Evolutionary conservation across 148 eudicot species (phyloP).

Genomic region (Euryodendron excelsum): DNA sequence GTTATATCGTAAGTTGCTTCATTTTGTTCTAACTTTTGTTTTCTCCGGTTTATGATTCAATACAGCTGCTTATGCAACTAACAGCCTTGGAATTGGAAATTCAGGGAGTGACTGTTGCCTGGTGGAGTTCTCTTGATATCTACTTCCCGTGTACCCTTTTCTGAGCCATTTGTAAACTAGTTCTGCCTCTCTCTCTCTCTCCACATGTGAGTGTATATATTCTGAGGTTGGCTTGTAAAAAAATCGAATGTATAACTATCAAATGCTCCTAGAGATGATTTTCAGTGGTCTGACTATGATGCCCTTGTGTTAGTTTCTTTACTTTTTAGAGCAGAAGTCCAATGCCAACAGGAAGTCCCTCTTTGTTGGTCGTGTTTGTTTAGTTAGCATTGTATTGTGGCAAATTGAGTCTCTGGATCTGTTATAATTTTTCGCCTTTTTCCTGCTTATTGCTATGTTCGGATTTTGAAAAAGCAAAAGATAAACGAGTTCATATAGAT

Average conservation of each 20-base stretch:
- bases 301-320: neutral
- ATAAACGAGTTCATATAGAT: too few species aligned
- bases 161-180: slow-evolving; percentile 9
- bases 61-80: slow-evolving; percentile 11
- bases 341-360: too few species aligned
- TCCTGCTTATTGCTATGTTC: too few species aligned
- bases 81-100: slow-evolving; percentile 9
- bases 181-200: neutral
- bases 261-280: slow-evolving; percentile 8
- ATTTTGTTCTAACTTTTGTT: slow-evolving; percentile 14
- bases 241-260: neutral
- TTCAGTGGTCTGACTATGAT: neutral
- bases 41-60: slow-evolving; percentile 13
- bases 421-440: too few species aligned
- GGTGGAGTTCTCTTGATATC: slow-evolving; percentile 15
- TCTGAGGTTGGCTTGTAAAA: slow-evolving; percentile 17
- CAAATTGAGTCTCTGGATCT: too few species aligned
- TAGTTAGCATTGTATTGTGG: too few species aligned
- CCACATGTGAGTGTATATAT: slow-evolving; percentile 12
- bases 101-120: slow-evolving; percentile 12
- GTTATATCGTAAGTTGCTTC: slow-evolving; percentile 11
- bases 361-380: too few species aligned
- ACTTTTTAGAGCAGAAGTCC: too few species aligned
- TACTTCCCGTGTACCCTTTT: slow-evolving; percentile 14
- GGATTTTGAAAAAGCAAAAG: too few species aligned